phyloP scores from a whole-genome alignment of 1,139 yeast genomes.

The Meyerozyma smithsonii region DNA sequence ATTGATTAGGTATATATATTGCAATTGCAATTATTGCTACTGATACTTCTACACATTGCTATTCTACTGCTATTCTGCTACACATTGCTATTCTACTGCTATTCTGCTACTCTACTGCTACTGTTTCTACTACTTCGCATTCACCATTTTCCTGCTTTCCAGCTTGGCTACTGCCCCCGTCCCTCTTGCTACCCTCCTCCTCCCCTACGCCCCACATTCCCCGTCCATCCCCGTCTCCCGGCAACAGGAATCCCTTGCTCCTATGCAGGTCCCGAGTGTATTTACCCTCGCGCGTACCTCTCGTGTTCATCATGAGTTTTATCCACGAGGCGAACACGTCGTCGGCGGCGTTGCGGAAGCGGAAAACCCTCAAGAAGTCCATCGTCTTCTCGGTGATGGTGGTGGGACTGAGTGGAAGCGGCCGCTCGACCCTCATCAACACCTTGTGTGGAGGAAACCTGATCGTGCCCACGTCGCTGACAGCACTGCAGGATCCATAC shows the following conservation, averaged over 20 bases:
- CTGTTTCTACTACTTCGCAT: not conserved
- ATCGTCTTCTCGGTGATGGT: constrained; percentile 54
- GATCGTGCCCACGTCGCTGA: constrained; percentile 28
- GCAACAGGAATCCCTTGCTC: no score
- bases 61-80: not conserved
- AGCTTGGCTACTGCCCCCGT: not conserved
- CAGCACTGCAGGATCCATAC: constrained; percentile 39
- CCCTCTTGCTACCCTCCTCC: not conserved
- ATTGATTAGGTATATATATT: constrained; percentile 11
- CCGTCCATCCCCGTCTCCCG: no score
- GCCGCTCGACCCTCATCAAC: constrained; percentile 59
- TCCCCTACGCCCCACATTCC: not conserved
- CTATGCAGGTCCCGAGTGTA: not conserved
- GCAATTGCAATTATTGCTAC: not conserved
- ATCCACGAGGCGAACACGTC: constrained; percentile 9
- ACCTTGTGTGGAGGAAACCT: constrained; percentile 77
- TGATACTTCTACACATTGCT: not conserved
- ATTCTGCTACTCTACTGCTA: not conserved
- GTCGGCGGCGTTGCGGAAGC: constrained; percentile 42
- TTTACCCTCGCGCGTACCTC: not conserved
- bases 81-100: not conserved
- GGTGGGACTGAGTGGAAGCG: constrained; percentile 57
- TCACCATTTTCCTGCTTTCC: no score
- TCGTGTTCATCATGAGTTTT: constrained; percentile 2
- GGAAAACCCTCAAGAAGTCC: constrained; percentile 53